phyloP scores from a whole-genome alignment of 2,329 filamentous ascomycete genomes.

The Alternaria sp. region DNA sequence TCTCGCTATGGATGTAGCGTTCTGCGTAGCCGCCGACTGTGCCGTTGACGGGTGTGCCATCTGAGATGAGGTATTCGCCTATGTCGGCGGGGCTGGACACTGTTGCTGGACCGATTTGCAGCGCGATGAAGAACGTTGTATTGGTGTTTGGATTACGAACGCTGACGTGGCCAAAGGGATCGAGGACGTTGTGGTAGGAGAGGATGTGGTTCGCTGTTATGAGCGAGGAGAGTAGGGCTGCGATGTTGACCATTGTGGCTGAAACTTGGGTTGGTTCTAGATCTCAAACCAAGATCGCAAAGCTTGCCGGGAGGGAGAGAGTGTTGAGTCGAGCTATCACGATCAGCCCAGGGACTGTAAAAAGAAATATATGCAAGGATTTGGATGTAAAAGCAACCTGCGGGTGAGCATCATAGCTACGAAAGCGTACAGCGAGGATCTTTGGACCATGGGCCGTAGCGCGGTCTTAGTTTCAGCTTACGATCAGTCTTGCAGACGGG shows the following conservation, averaged over 20 bases:
- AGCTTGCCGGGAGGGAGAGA: background rate
- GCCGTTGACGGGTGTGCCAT: conserved; percentile 45
- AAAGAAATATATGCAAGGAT: background rate
- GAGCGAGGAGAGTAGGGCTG: conserved; percentile 40
- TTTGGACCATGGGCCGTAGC: background rate
- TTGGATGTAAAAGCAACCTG: background rate
- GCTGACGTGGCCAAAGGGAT: conserved; percentile 64
- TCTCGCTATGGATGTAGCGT: conserved; percentile 56
- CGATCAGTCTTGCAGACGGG: background rate
- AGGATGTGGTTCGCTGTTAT: conserved; percentile 61
- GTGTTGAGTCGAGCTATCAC: background rate
- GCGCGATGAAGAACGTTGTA: conserved; percentile 53
- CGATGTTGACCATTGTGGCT: conserved; percentile 31
- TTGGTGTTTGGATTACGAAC: conserved; percentile 57
- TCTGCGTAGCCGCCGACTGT: conserved; percentile 50
- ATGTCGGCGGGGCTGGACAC: conserved; percentile 48
- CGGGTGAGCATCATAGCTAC: conserved; percentile 9
- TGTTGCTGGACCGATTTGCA: conserved; percentile 25
- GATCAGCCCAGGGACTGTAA: background rate
- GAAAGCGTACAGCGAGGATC: conserved; percentile 14
- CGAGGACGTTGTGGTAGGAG: conserved; percentile 59
- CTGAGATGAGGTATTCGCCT: conserved; percentile 54
- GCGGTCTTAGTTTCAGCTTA: background rate
- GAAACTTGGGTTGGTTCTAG: background rate
- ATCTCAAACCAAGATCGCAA: background rate